Base-by-base conservation (phyloP, 371 early-diverging fungal genomes). In the Fennellomyces sp. region DNA sequence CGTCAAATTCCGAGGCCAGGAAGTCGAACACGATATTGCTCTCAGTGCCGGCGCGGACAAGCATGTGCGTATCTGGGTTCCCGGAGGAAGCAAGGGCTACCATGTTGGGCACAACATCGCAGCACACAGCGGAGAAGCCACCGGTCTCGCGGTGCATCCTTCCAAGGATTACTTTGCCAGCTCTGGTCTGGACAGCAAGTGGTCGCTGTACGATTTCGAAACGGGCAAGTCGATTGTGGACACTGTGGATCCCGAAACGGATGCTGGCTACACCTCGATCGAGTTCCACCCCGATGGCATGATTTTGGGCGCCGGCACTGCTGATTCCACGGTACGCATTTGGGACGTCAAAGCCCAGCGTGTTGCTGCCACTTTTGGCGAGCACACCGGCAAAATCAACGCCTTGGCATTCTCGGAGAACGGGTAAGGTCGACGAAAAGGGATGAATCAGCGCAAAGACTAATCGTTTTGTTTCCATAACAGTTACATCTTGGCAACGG, bases 221-320 rank as follows among this genome's bases (percentile, higher is more conserved):
- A 86, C 87, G 21, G 88, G 88, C 7, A 78, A 82, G 27, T 78
- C 85, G 0, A 63, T 93, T 56, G 65, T 82, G 27, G 85, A 79
- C 10, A 79, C 78, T 27, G 53, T 62, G 17, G 70, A 77, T 61
- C 56, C 42, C 17, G 84, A 71, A 63, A 74, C 61, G 6, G 52
- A 73, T 35, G 52, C 58, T 58, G 68, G 68, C 25, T 92, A 88
- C 69, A 81, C 90, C 5, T 68, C 85, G n/a, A 81, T 88, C 41
- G 70, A 86, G 15, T 92, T 94, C 86, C 96, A 97, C 76, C 97
- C 97, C 10, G 97, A 97, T 70, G 97, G 96, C 68, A 77, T 90
- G 61, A 82, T 96, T 58, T 68, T 94, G 33, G 96, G 87, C 29
- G 85, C 91, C n/a, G 96, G 94, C 57, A 89, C 91, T 0, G 55